Conservation (phyloP, 2,329 filamentous ascomycete genomes). For the Phoma herbarum region DNA sequence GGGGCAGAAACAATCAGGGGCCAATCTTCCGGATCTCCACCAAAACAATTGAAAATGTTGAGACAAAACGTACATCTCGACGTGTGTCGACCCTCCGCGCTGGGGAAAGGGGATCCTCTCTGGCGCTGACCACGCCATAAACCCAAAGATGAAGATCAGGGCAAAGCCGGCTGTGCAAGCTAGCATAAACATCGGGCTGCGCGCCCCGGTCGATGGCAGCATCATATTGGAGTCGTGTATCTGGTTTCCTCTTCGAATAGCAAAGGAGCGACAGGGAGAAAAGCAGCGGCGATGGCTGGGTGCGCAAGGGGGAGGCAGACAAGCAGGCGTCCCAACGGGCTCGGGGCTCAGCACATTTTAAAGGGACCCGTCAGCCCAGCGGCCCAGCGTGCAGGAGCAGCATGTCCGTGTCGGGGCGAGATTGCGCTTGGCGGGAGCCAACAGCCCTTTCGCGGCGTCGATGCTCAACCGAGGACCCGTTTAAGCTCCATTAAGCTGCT, state of each 20-base stretch:
- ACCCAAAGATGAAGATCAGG: constrained; percentile 46
- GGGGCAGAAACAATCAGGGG: constrained; percentile 1
- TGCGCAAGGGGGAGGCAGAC: constrained; percentile 27
- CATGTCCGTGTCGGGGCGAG: constrained; percentile 28
- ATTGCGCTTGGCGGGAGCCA: constrained; percentile 38
- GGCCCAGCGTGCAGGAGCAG: constrained; percentile 34
- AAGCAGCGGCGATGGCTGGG: constrained; percentile 18
- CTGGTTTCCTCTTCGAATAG: constrained; percentile 10
- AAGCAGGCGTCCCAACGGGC: constrained; percentile 15
- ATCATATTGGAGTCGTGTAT: constrained; percentile 34
- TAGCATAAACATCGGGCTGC: constrained; percentile 44
- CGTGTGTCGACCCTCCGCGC: constrained; percentile 25
- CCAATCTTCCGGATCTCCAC: background rate
- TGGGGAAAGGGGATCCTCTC: constrained; percentile 36
- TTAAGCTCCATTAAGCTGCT: constrained; percentile 25
- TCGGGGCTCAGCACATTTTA: constrained; percentile 37
- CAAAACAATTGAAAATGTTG: background rate
- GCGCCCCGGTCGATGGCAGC: constrained; percentile 43
- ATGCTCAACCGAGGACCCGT: constrained; percentile 22
- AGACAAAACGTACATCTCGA: constrained; percentile 37
- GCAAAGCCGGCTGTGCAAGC: constrained; percentile 43
- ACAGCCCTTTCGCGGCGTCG: constrained; percentile 27
- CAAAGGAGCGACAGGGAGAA: constrained; percentile 20
- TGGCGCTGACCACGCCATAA: constrained; percentile 47
- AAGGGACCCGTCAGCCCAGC: constrained; percentile 31